Percentiles rank a stretch among this genome's conserved stretches.
Evolutionary conservation across 192 early-diverging fungal genomes (phyloP).

Genomic region (Pilaira anomala): DNA sequence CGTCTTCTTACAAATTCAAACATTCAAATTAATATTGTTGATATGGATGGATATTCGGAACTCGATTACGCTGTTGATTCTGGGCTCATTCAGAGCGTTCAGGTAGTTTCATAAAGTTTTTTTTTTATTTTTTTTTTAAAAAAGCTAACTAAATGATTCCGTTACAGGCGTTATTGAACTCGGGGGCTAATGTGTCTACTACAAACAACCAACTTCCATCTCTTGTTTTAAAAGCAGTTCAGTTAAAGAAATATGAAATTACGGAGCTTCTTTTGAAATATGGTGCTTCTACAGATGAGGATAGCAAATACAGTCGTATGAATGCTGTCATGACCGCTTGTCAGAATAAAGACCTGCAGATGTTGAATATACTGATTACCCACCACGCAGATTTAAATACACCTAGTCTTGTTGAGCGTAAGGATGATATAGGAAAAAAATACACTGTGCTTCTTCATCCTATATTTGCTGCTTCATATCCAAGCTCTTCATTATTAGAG

Average conservation of each 20-base stretch:
- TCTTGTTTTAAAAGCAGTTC: conserved; percentile 13
- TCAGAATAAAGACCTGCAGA: background rate
- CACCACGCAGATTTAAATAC: background rate
- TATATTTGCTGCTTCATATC: background rate
- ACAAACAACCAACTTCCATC: conserved; percentile 5
- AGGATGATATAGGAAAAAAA: background rate
- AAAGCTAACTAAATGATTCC: background rate
- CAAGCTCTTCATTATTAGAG: background rate
- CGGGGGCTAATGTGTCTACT: no score
- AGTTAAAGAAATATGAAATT: conserved; percentile 10
- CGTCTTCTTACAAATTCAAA: conserved; percentile 22
- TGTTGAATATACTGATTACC: conserved; percentile 14
- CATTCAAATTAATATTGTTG: conserved; percentile 17
- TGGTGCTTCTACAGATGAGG: conserved; percentile 30
- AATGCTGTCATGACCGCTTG: conserved; percentile 43
- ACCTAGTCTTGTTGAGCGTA: conserved; percentile 1
- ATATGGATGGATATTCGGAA: conserved; percentile 36
- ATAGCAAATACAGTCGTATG: conserved; percentile 17
- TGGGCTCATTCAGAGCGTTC: conserved; percentile 13
- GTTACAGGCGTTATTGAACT: background rate
- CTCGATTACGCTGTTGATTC: conserved; percentile 45
- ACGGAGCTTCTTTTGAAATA: conserved; percentile 11
- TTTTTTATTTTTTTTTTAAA: background rate
- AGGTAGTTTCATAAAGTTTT: conserved; percentile 24
- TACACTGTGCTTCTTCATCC: background rate